These are phyloP conservation scores for Plasmodium vivax DNA, from an alignment of 169 alveolate genomes.

Conservation along the genomic window DNA sequence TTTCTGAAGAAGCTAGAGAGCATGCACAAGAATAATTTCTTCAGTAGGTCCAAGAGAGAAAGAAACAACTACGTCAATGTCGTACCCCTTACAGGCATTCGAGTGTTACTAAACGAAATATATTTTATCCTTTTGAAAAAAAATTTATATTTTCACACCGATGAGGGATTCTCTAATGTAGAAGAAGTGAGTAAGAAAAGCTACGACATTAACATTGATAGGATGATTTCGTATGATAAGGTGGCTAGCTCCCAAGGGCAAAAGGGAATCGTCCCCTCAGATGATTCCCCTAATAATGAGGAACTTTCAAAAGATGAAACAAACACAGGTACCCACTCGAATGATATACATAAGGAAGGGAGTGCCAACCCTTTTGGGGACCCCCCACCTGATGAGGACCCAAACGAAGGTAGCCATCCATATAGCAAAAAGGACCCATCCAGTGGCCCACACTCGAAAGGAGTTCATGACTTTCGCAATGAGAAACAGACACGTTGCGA, in stretches of 20 bases:
- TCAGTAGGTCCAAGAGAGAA: constrained; percentile 28
- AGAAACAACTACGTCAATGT: constrained; percentile 70
- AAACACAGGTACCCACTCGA: not conserved
- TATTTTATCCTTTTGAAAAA: constrained; percentile 66
- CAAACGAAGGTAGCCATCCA: not conserved
- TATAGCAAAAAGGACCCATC: not conserved
- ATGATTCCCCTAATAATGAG: not conserved
- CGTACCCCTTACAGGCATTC: constrained; percentile 65
- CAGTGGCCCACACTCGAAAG: not conserved
- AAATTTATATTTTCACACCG: constrained; percentile 70
- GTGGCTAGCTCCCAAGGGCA: not conserved
- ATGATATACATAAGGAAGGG: not conserved
- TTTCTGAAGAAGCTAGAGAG: constrained; percentile 60
- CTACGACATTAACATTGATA: constrained; percentile 54
- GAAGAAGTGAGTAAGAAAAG: constrained; percentile 1
- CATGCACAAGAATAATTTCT: constrained; percentile 54
- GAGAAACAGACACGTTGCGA: not conserved
- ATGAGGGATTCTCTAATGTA: not conserved
- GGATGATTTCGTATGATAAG: constrained; percentile 13
- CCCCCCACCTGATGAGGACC: not conserved
- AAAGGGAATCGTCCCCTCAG: not conserved
- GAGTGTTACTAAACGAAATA: constrained; percentile 69
- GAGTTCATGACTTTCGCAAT: not conserved
- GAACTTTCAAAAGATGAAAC: not conserved
- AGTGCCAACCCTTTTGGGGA: not conserved